Evolutionary conservation across 306 rosid genomes (phyloP).

Genomic region (Cucurbita maxima): DNA sequence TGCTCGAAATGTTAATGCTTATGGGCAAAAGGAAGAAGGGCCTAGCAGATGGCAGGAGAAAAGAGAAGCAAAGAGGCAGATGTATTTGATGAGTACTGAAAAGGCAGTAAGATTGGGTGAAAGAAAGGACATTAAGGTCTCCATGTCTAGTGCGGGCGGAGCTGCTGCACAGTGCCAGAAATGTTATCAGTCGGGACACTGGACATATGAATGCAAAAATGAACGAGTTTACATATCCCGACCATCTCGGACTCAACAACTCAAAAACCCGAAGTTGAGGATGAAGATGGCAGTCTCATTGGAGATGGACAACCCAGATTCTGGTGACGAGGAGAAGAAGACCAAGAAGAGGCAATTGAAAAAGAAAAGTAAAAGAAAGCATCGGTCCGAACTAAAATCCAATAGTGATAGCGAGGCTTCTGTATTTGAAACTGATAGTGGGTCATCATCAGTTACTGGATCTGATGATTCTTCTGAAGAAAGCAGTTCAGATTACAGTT

Average conservation of each 20-base stretch:
- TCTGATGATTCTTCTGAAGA: slow-evolving; percentile 59
- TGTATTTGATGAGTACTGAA: slow-evolving; percentile 98
- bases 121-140: slow-evolving; percentile 58
- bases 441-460: slow-evolving; percentile 59
- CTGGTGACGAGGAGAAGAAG: slow-evolving; percentile 34
- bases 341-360: slow-evolving; percentile 28
- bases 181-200: slow-evolving; percentile 78
- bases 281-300: slow-evolving; percentile 27
- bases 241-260: slow-evolving; percentile 87
- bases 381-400: slow-evolving; percentile 40
- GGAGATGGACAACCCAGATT: slow-evolving; percentile 42
- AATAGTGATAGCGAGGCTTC: slow-evolving; percentile 77
- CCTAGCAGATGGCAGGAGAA: slow-evolving; percentile 99
- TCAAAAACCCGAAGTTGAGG: slow-evolving; percentile 83
- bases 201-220: slow-evolving; percentile 96
- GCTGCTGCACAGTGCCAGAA: slow-evolving; percentile 74
- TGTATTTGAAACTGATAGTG: slow-evolving; percentile 83
- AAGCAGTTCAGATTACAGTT: slow-evolving; percentile 53
- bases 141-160: slow-evolving; percentile 31
- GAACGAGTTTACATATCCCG: slow-evolving; percentile 87
- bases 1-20: slow-evolving; percentile 89
- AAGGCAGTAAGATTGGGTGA: slow-evolving; percentile 91
- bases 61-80: slow-evolving; percentile 94
- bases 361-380: slow-evolving; percentile 70
- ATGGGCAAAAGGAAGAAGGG: slow-evolving; percentile 99